These are phyloP conservation scores for Populus pruinosa DNA, from an alignment of 345 rosid genomes.

Conservation along the genomic window DNA sequence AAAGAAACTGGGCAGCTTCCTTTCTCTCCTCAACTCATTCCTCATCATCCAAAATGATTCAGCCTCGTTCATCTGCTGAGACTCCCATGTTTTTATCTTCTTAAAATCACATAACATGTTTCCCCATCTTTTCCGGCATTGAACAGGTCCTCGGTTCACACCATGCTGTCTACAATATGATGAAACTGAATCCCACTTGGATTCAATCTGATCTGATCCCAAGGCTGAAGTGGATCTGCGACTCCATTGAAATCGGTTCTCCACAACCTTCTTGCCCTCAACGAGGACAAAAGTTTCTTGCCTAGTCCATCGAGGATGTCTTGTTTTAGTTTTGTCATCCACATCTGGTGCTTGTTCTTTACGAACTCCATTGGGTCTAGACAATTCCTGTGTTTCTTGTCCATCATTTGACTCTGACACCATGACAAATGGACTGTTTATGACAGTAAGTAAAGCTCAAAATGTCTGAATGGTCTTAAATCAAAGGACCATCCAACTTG, in stretches of 20 bases:
- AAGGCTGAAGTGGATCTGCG: background rate
- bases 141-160: slow-evolving; percentile 19
- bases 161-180: slow-evolving; percentile 26
- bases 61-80: slow-evolving; percentile 12
- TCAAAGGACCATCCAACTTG: background rate
- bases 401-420: slow-evolving; percentile 6
- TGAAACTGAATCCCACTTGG: slow-evolving; percentile 34
- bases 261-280: slow-evolving; percentile 24
- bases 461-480: background rate
- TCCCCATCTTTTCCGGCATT: slow-evolving; percentile 33
- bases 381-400: background rate
- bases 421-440: background rate
- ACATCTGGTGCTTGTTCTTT: slow-evolving; percentile 7
- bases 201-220: slow-evolving; percentile 11
- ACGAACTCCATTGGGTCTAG: background rate
- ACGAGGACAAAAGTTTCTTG: slow-evolving; percentile 30
- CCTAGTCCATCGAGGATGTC: slow-evolving; percentile 29
- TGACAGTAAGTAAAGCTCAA: background rate
- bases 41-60: slow-evolving; percentile 35
- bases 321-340: slow-evolving; percentile 7
- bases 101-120: slow-evolving; percentile 32
- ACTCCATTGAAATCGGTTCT: slow-evolving; percentile 6
- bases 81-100: slow-evolving; percentile 40
- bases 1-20: slow-evolving; percentile 30
- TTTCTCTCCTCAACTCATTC: slow-evolving; percentile 23